Base-by-base conservation (phyloP, 2,329 filamentous ascomycete genomes). In the Epichloe scottii region DNA sequence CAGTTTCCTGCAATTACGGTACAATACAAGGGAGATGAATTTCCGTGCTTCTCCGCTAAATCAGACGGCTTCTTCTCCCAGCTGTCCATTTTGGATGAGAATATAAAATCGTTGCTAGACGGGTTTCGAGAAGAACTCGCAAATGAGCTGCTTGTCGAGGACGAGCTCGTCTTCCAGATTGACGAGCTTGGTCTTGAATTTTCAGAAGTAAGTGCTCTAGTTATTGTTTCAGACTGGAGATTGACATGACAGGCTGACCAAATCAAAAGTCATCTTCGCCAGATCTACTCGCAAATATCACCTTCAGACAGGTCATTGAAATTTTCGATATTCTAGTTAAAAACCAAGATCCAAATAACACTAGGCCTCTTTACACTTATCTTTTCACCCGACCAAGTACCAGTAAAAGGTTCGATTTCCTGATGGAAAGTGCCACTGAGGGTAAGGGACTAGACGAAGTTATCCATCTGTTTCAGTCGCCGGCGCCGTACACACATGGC, bases 131-230 rank as follows among this genome's bases (percentile, higher is more conserved):
- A 62, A 6, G 72, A 76, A 54, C 65, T 78, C 14, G 60, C 63
- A 17, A 66, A 69, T 39, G 76, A 77, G 49, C 60, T 78, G 3
- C 61, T 63, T 5, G 52, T 63, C 3, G 66, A 69, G 17, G 75
- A 78, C 49, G 74, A 78, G 51, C 61, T 78, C 41, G 66, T 72
- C n/a, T 67, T 77, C 40, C 72, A 75, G 53, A 63, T 78, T 45
- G 73, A 77, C 30, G 71, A 76, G 53, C 68, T 78, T 40, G 73
- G 72, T 8, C 64, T 78, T 34, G 74, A 78, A 59, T 76, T 77
- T 60, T 65, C 72, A 19, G 74, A 78, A 65, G 73, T 74, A 63
- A 55, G 70, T 55, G 15, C 45, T n/a, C 19, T 30, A 5, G n/a
- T 23, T 14, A 38, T 12, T 7, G 17, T 4, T 10, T 30, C 19